phyloP scores from a whole-genome alignment of 805 yeast species.

The Schwanniomyces vanrijiae region DNA sequence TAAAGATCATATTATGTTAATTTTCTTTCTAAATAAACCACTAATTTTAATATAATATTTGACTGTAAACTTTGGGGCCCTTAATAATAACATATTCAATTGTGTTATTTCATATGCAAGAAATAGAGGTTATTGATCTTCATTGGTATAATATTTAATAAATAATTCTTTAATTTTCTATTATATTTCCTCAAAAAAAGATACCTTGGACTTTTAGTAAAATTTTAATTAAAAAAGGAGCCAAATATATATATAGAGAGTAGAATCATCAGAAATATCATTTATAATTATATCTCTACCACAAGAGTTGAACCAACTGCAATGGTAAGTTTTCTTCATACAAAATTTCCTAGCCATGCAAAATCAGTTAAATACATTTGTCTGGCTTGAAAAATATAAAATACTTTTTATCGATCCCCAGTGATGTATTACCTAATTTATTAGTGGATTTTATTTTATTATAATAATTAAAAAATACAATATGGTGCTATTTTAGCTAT shows the following conservation, averaged over 20 bases:
- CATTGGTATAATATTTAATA: constrained; percentile 30
- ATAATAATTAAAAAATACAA: constrained; percentile 21
- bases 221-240: constrained; percentile 32
- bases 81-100: constrained; percentile 16
- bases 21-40: not conserved
- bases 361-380: constrained; percentile 23
- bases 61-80: not conserved
- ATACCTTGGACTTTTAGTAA: constrained; percentile 54
- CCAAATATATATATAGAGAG: constrained; percentile 43
- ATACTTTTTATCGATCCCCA: constrained; percentile 37
- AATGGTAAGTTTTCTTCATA: constrained; percentile 37
- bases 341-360: constrained; percentile 27
- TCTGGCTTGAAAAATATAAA: constrained; percentile 30
- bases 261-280: constrained; percentile 22
- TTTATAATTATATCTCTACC: constrained; percentile 27
- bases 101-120: constrained; percentile 8
- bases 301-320: constrained; percentile 21
- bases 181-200: constrained; percentile 32
- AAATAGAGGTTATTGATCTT: constrained; percentile 2
- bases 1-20: not conserved
- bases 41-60: constrained; percentile 3
- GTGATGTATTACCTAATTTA: constrained; percentile 22
- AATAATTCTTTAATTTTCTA: constrained; percentile 23
- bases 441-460: constrained; percentile 14
- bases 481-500: constrained; percentile 46